These are phyloP conservation scores for Trichoderma atrobrunneum DNA, from an alignment of 2,329 filamentous ascomycete genomes.

Conservation along the genomic window DNA sequence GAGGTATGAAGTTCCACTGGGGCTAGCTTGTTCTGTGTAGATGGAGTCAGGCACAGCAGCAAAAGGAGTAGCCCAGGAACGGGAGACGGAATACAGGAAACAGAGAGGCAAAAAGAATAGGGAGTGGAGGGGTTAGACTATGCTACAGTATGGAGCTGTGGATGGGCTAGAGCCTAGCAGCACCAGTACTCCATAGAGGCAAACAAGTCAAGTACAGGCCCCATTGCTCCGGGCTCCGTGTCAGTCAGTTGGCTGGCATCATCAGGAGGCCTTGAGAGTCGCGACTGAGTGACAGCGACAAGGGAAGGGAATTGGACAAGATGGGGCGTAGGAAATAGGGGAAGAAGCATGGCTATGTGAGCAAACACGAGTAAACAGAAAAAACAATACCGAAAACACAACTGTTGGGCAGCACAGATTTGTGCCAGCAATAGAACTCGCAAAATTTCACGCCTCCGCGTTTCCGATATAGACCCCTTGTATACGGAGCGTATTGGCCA, in stretches of 20 bases:
- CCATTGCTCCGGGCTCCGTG: not conserved
- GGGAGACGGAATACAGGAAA: not conserved
- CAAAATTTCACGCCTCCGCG: constrained; percentile 2
- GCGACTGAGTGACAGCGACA: not conserved
- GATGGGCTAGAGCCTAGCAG: too few relatives aligned
- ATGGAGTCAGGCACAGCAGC: not conserved
- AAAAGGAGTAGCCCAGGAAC: not conserved
- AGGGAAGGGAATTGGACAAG: not conserved
- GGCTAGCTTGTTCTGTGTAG: not conserved
- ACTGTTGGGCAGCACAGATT: not conserved
- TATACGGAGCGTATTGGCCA: not conserved
- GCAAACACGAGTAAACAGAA: not conserved
- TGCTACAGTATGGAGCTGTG: not conserved
- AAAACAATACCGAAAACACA: not conserved
- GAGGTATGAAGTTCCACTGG: constrained; percentile 1
- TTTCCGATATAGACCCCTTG: constrained; percentile 2
- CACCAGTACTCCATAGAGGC: too few relatives aligned
- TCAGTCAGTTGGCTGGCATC: not conserved
- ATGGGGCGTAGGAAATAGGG: not conserved
- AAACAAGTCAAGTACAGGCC: not conserved
- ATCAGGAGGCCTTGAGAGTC: not conserved
- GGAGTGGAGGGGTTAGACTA: not conserved
- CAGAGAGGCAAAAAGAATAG: not conserved
- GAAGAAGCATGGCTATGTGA: not conserved
- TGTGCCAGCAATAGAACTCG: not conserved